Evolutionary conservation across 345 rosid genomes (phyloP).

Genomic region (Arabidopsis arenosa): DNA sequence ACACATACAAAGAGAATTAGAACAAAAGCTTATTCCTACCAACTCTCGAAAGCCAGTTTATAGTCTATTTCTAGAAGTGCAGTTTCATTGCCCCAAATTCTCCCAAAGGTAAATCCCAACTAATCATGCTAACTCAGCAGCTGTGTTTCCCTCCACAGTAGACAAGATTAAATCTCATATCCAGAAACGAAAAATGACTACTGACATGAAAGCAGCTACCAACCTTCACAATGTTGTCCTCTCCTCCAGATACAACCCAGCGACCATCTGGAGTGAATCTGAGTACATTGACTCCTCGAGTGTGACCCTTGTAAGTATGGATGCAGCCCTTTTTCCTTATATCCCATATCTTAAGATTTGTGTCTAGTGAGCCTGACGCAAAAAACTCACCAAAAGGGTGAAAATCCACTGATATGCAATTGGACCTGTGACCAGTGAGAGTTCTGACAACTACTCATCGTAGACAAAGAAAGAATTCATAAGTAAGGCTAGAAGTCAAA

Average conservation of each 20-base stretch:
- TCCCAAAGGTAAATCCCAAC: not conserved
- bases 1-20: not conserved
- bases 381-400: slow-evolving; percentile 99
- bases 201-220: slow-evolving; percentile 20
- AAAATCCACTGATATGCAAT: slow-evolving; percentile 94
- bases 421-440: slow-evolving; percentile 94
- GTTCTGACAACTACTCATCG: slow-evolving; percentile 82
- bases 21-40: slow-evolving; percentile 1
- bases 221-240: slow-evolving; percentile 96
- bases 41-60: not conserved
- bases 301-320: slow-evolving; percentile 99
- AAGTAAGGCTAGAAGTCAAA: slow-evolving; percentile 17
- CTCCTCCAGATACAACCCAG: slow-evolving; percentile 99
- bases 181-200: slow-evolving; percentile 17
- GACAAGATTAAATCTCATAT: slow-evolving; percentile 18
- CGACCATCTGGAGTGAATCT: slow-evolving; percentile 99
- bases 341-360: slow-evolving; percentile 99
- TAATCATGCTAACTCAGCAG: not conserved
- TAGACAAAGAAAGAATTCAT: slow-evolving; percentile 14
- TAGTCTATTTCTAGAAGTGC: not conserved
- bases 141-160: slow-evolving; percentile 5
- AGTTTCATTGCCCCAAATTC: slow-evolving; percentile 6
- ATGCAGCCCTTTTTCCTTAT: slow-evolving; percentile 95
- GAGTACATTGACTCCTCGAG: slow-evolving; percentile 94
- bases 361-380: slow-evolving; percentile 97